These are phyloP conservation scores for Hyphopichia wangnamkhiaoensis DNA, from an alignment of 1,139 yeast genomes.

Conservation along the genomic window DNA sequence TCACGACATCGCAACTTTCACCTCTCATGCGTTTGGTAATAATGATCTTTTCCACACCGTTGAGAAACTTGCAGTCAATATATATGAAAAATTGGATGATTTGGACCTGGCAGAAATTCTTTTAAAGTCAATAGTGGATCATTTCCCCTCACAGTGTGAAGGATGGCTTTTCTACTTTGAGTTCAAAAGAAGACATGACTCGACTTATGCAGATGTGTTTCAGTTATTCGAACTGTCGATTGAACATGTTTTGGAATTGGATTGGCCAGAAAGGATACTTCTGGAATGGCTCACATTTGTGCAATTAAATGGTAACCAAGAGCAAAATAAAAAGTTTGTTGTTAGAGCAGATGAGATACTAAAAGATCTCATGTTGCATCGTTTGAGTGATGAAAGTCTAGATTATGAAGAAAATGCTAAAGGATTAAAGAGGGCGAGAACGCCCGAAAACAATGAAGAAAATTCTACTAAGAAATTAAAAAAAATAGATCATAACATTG, in stretches of 20 bases:
- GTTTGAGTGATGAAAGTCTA: slow-evolving; percentile 6
- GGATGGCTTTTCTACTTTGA: slow-evolving; percentile 50
- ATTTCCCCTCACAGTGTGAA: slow-evolving; percentile 36
- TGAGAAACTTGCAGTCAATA: slow-evolving; percentile 38
- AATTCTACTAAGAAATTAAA: slow-evolving; percentile 4
- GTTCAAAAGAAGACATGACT: slow-evolving; percentile 34
- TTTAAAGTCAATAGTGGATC: slow-evolving; percentile 26
- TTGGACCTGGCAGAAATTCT: slow-evolving; percentile 25
- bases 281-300: slow-evolving; percentile 49
- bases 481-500: background rate
- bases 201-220: slow-evolving; percentile 17
- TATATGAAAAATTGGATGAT: slow-evolving; percentile 27
- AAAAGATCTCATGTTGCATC: slow-evolving; percentile 8
- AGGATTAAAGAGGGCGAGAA: background rate
- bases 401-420: background rate
- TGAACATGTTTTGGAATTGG: slow-evolving; percentile 28
- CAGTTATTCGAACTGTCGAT: slow-evolving; percentile 36
- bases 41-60: slow-evolving; percentile 42
- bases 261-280: slow-evolving; percentile 52
- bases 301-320: slow-evolving; percentile 32
- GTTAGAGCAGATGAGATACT: slow-evolving; percentile 20
- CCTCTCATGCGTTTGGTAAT: slow-evolving; percentile 25
- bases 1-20: slow-evolving; percentile 12
- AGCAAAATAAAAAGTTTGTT: slow-evolving; percentile 21
- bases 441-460: background rate